Evolutionary conservation across 2,329 filamentous ascomycete genomes (phyloP), one percentile per base, ranked within the genome.

Genomic region (Fusarium paranaense): DNA sequence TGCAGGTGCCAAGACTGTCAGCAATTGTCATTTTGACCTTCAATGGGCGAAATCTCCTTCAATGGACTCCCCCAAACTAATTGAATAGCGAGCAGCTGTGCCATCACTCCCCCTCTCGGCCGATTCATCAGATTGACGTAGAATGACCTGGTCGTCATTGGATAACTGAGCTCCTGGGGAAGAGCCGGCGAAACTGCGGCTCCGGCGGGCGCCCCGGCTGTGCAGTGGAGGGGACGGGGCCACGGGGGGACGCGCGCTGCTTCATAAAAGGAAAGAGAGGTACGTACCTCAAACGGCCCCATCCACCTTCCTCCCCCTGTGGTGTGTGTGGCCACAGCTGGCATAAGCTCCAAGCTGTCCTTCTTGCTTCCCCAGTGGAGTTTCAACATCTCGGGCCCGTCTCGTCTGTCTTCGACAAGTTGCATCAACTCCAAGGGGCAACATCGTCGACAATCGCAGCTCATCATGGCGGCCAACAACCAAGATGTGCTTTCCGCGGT

Each of bases 401-500:
- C 42, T 47, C 42, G 22, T 47, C 40, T 22, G 40, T 42, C 69
- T 78, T 77, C 71, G 74, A 77, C 76, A 80, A 80, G 78, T 76
- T 81, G 78, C 81, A 82, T 79, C 80, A 80, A 81, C 76, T 66
- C 69, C 59, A 74, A 72, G 52, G 69, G 69, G 73, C 73, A 80
- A 68, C 63, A 80, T 79, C 74, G 76, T 79, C 79, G 75, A 77
- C 76, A 76, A 74, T 76, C 70, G 76, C 76, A 81, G 80, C 82
- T 73, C 83, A 86, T 77, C 71, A 87, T 87, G 86, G 82, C 85
- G 85, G 82, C 80, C 77, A 78, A 81, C 76, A 77, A 82, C 62
- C 78, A 90, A 81, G 86, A 87, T 76, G 83, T 87, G 79, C 88
- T 97, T 82, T 89, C 95, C 82, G 91, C 94, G 87, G 93, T 94